Evolutionary conservation across 768 basidiomycete genomes (phyloP).

Genomic region (Psilocybe azurescens): DNA sequence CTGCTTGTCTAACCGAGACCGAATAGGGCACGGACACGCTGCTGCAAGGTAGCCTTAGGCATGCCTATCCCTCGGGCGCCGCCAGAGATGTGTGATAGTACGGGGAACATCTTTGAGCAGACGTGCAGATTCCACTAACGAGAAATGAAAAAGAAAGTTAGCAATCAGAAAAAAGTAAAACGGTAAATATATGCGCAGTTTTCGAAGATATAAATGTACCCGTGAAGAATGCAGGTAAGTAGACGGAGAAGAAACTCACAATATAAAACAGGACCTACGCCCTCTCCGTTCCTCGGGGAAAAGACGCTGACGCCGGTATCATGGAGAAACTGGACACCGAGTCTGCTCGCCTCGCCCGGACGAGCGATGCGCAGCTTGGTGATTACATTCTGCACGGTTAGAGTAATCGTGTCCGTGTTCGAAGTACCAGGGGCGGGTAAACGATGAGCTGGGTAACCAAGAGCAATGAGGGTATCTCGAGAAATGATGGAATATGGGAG

Average conservation of each 20-base stretch:
- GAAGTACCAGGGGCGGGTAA: slow-evolving; percentile 2
- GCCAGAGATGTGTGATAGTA: slow-evolving; percentile 24
- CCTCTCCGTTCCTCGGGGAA: slow-evolving; percentile 29
- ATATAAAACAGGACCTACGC: slow-evolving; percentile 33
- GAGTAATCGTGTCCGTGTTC: slow-evolving; percentile 19
- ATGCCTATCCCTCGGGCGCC: slow-evolving; percentile 2
- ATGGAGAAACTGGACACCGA: slow-evolving; percentile 35
- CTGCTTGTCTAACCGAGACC: slow-evolving; percentile 12
- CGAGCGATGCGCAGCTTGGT: slow-evolving; percentile 31
- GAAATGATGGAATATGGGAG: slow-evolving; percentile 33
- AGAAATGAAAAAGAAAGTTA: slow-evolving; percentile 10
- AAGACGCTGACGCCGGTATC: slow-evolving; percentile 35
- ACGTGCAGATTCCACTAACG: slow-evolving; percentile 27
- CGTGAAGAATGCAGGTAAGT: not conserved
- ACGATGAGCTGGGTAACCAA: slow-evolving; percentile 26
- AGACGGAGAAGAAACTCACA: slow-evolving; percentile 22
- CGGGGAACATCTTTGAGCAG: slow-evolving; percentile 26
- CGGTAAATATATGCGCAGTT: not conserved
- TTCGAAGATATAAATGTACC: not conserved
- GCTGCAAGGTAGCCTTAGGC: slow-evolving; percentile 28
- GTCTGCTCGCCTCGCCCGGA: slow-evolving; percentile 31
- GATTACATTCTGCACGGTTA: slow-evolving; percentile 29
- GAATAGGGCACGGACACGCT: slow-evolving; percentile 30
- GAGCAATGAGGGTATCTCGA: slow-evolving; percentile 30
- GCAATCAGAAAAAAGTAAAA: not conserved